These are phyloP conservation scores for Zymoseptoria crescenta DNA, from an alignment of 2,329 filamentous ascomycete genomes.

Conservation along the genomic window DNA sequence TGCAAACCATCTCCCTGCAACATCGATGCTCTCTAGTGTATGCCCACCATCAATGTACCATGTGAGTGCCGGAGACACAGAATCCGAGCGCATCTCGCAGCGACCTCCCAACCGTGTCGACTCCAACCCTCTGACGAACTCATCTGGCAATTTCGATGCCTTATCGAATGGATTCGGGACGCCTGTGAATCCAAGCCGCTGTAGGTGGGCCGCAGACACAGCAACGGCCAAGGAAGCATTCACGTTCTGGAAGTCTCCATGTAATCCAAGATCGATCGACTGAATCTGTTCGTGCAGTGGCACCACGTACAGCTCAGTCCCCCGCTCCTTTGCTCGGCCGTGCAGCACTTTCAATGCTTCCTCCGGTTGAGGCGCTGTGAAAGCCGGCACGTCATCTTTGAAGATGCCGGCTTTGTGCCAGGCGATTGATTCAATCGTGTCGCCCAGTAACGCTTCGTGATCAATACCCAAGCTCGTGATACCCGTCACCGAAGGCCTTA, in stretches of 20 bases:
- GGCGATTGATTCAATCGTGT: slow-evolving; percentile 71
- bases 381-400: slow-evolving; percentile 57
- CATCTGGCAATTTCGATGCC: slow-evolving; percentile 45
- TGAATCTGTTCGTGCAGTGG: slow-evolving; percentile 41
- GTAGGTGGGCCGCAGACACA: slow-evolving; percentile 52
- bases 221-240: slow-evolving; percentile 56
- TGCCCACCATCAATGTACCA: slow-evolving; percentile 89
- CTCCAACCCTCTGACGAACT: slow-evolving; percentile 59
- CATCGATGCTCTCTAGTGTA: slow-evolving; percentile 71
- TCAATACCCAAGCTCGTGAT: slow-evolving; percentile 80
- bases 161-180: slow-evolving; percentile 35
- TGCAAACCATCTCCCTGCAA: slow-evolving; percentile 71
- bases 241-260: slow-evolving; percentile 54
- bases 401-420: slow-evolving; percentile 92
- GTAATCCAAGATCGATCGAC: slow-evolving; percentile 48
- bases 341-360: slow-evolving; percentile 49
- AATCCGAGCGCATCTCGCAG: slow-evolving; percentile 60
- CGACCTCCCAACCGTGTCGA: slow-evolving; percentile 64
- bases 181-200: slow-evolving; percentile 34
- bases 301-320: slow-evolving; percentile 42
- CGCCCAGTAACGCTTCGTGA: slow-evolving; percentile 71
- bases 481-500: slow-evolving; percentile 60
- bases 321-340: slow-evolving; percentile 47
- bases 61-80: slow-evolving; percentile 42
- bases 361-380: slow-evolving; percentile 52